Evolutionary conservation across 306 rosid genomes (phyloP).

Genomic region (Lotus japonicus): DNA sequence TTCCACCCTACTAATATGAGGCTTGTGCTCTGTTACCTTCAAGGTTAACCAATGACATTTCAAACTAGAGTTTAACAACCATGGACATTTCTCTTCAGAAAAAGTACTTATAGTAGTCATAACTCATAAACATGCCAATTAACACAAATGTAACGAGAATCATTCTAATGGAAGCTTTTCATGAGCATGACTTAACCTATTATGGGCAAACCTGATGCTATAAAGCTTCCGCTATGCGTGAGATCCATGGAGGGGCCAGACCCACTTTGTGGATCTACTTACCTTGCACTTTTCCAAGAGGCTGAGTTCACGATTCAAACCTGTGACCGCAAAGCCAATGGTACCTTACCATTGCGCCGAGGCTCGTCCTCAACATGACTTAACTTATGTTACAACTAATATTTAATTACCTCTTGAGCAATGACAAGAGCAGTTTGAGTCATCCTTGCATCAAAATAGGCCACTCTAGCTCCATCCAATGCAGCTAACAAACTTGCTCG

Average conservation of each 20-base stretch:
- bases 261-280: no score
- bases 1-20: slow-evolving; percentile 5
- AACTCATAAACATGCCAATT: neutral
- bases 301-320: no score
- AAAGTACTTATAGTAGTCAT: neutral
- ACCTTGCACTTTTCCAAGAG: no score
- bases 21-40: neutral
- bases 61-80: no score
- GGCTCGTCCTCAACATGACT: no score
- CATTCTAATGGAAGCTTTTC: no score
- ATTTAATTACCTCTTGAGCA: slow-evolving; percentile 67
- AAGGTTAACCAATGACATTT: neutral
- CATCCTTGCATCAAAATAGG: slow-evolving; percentile 68
- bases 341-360: no score
- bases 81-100: neutral
- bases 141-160: no score
- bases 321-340: no score
- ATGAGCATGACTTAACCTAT: neutral
- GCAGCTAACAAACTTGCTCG: slow-evolving; percentile 48
- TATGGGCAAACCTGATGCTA: no score
- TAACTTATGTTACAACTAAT: neutral
- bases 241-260: no score
- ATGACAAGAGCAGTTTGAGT: slow-evolving; percentile 67
- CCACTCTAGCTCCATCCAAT: slow-evolving; percentile 65
- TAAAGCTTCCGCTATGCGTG: no score